Conservation (phyloP, 768 basidiomycete genomes). For the Hygrophorus russula region DNA sequence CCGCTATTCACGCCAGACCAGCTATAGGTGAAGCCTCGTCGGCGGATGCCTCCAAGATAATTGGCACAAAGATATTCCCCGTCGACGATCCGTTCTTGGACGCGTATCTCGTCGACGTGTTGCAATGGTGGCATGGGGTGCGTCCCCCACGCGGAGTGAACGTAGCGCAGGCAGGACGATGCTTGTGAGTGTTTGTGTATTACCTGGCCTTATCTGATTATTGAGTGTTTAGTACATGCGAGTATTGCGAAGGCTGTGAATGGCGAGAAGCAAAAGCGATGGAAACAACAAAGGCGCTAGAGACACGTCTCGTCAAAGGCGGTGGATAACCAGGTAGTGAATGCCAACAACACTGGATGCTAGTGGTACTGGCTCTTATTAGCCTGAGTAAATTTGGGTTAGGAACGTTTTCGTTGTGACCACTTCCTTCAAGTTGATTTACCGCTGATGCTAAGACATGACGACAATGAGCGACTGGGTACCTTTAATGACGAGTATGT, state of each 20-base stretch:
- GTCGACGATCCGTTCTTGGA: slow-evolving; percentile 46
- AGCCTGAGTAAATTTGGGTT: too few species aligned
- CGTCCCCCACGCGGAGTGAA: slow-evolving; percentile 64
- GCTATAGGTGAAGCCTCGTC: neutral
- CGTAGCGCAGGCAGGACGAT: slow-evolving; percentile 45
- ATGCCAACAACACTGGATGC: too few species aligned
- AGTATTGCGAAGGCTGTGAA: slow-evolving; percentile 68
- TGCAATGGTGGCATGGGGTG: slow-evolving; percentile 70
- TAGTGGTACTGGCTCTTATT: too few species aligned
- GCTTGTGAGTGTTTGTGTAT: slow-evolving; percentile 39
- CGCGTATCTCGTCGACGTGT: slow-evolving; percentile 36
- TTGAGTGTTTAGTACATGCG: slow-evolving; percentile 41
- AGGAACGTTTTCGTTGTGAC: too few species aligned
- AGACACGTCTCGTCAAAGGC: too few species aligned
- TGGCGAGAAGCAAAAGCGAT: slow-evolving; percentile 55
- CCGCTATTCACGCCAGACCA: neutral
- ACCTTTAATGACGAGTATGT: slow-evolving; percentile 26
- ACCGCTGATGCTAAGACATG: too few species aligned
- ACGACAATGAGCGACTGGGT: neutral
- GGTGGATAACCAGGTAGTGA: too few species aligned
- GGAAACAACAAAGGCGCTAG: slow-evolving; percentile 15
- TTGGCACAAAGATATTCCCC: slow-evolving; percentile 53
- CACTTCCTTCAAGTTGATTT: too few species aligned
- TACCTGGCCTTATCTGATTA: neutral
- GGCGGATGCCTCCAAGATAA: slow-evolving; percentile 23